Evolutionary conservation across 495 filamentous ascomycete genomes (phyloP), one percentile per base, ranked within the genome.

Genomic region (Penicillium coffeae): DNA sequence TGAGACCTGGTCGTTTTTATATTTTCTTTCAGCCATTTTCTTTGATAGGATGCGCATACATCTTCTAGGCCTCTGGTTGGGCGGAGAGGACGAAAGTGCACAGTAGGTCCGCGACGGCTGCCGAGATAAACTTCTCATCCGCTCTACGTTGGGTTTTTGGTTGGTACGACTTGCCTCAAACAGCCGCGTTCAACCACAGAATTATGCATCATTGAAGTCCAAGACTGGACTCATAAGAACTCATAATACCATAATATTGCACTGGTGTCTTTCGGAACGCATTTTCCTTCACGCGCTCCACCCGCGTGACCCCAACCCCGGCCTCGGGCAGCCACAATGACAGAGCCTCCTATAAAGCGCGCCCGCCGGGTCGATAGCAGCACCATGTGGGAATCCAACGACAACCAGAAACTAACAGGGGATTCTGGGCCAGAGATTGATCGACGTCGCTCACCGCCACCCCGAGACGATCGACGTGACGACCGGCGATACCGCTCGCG

Each of bases 331-430:
- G 30, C 20, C 54, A 66, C 51, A 39, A 80, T 80, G 77, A 60
- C 73, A 12, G 79, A 81, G 42, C 79, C 75, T 19, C 74, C 76
- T 38, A 56, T 74, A 33, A 81, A 82, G 54, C 78, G 79, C 33
- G 63, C 76, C 25, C 74, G 76, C 43, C 71, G 75, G 14, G 68
- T 68, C 14, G 76, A 81, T 43, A 81, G 74, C 58, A 64, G 74
- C 6, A 55, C 70, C 13, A 81, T 77, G 75, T 79, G 75, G 75
- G 77, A 81, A 38, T 67, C 64, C 35, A 68, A 70, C 42, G 74
- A 75, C 15, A 52, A 48, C 30, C 47, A 53, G 13, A 50, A 57
- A 9, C 62, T 54, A 32, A 56, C 68, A 16, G 45, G 66, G 37
- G 60, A 63, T 21, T 39, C 60, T 50, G 59, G 58, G 12, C 56